Conservation (phyloP, 352 stramenopile genomes). For the Blastocystis sp. region DNA sequence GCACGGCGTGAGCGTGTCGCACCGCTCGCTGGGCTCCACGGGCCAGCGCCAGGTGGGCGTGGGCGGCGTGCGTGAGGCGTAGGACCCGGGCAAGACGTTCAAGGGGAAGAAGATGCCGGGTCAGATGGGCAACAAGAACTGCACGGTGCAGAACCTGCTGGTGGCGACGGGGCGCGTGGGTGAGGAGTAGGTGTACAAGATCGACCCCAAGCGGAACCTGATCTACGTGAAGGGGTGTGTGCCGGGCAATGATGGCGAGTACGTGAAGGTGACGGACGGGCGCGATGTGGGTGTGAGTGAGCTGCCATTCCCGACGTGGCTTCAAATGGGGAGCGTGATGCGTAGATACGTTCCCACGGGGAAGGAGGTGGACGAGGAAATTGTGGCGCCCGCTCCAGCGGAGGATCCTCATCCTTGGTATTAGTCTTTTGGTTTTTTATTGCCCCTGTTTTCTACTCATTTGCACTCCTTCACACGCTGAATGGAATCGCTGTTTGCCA, state of each 20-base stretch:
- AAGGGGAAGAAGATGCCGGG: constrained; percentile 99
- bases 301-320: constrained; percentile 61
- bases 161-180: constrained; percentile 71
- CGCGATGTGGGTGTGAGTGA: not conserved
- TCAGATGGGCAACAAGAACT: constrained; percentile 85
- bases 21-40: constrained; percentile 90
- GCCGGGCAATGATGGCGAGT: constrained; percentile 81
- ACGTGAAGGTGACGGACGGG: constrained; percentile 65
- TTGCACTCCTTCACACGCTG: not conserved
- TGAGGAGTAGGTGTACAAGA: constrained; percentile 79
- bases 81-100: constrained; percentile 92
- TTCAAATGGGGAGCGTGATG: not conserved
- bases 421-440: constrained; percentile 1
- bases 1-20: constrained; percentile 94
- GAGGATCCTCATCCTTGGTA: constrained; percentile 56
- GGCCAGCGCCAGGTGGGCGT: constrained; percentile 85
- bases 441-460: not conserved
- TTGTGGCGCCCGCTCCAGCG: constrained; percentile 41
- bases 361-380: not conserved
- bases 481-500: constrained; percentile 12
- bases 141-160: constrained; percentile 88
- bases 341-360: constrained; percentile 49
- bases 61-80: not conserved
- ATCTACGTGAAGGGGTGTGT: constrained; percentile 88
- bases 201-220: constrained; percentile 86